These are phyloP conservation scores for Trypanosoma mega DNA, from an alignment of 208 protist genomes.

Conservation along the genomic window DNA sequence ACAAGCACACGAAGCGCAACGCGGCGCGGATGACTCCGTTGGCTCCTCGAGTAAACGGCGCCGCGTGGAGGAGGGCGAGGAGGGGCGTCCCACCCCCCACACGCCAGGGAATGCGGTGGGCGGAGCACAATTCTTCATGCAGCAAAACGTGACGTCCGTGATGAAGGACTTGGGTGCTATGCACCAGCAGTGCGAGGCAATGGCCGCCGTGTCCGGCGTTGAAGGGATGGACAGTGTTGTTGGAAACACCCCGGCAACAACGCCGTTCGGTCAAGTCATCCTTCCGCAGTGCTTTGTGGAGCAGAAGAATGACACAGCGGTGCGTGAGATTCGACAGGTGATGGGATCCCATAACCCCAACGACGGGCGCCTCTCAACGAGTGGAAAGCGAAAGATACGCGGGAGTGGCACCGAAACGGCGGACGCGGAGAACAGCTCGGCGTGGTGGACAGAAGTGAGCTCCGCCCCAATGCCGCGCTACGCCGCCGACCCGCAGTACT, in stretches of 20 bases:
- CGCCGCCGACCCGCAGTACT: constrained; percentile 86
- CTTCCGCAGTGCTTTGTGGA: constrained; percentile 85
- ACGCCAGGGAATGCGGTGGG: neutral
- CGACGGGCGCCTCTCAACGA: constrained; percentile 41
- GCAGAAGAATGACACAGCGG: constrained; percentile 84
- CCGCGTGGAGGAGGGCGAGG: neutral
- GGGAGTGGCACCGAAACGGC: constrained; percentile 38
- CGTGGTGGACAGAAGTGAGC: constrained; percentile 88
- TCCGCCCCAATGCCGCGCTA: constrained; percentile 75
- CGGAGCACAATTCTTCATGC: constrained; percentile 20
- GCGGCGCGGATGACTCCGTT: too few relatives aligned
- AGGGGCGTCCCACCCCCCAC: neutral
- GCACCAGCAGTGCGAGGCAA: constrained; percentile 11
- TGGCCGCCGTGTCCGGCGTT: constrained; percentile 2
- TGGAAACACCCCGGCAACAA: constrained; percentile 37
- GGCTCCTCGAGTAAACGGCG: too few relatives aligned
- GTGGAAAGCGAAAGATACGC: constrained; percentile 30
- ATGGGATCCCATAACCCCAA: constrained; percentile 78
- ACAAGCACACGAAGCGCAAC: neutral
- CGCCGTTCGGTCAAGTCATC: constrained; percentile 74
- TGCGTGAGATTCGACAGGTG: constrained; percentile 85
- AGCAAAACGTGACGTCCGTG: constrained; percentile 32
- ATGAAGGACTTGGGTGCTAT: constrained; percentile 53
- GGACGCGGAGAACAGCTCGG: constrained; percentile 24
- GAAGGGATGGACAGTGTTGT: constrained; percentile 17